These are phyloP conservation scores for Hysterangium stoloniferum DNA, from an alignment of 768 basidiomycete genomes.

Conservation along the genomic window DNA sequence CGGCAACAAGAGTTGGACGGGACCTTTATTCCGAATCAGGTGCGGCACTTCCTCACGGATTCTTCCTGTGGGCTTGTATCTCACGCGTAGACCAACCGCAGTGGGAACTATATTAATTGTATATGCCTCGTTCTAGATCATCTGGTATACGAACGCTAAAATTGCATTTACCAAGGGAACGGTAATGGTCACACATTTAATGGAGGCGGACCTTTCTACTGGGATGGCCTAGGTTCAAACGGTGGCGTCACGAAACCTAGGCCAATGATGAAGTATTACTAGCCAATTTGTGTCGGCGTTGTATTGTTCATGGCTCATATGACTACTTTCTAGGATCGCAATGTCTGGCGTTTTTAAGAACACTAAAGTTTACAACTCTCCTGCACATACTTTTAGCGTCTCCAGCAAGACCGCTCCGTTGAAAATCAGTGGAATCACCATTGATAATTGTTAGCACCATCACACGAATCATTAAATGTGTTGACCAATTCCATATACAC, in stretches of 20 bases:
- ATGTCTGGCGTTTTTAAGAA: slow-evolving; percentile 35
- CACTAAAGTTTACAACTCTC: slow-evolving; percentile 33
- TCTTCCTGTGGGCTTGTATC: no score
- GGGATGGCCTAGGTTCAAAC: slow-evolving; percentile 25
- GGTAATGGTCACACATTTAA: slow-evolving; percentile 35
- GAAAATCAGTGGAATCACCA: slow-evolving; percentile 38
- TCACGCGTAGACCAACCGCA: no score
- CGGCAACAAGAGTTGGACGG: slow-evolving; percentile 42
- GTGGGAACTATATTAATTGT: slow-evolving; percentile 42
- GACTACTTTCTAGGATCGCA: slow-evolving; percentile 16
- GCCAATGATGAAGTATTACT: slow-evolving; percentile 35
- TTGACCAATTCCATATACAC: neutral
- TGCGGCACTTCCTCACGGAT: no score
- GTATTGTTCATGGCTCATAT: neutral
- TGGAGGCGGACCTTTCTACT: slow-evolving; percentile 37
- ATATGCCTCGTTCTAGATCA: slow-evolving; percentile 13
- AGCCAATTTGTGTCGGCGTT: neutral
- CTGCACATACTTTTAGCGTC: slow-evolving; percentile 27
- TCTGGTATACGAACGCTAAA: neutral
- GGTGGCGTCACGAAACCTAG: slow-evolving; percentile 21
- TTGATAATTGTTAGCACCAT: slow-evolving; percentile 47
- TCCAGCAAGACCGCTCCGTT: slow-evolving; percentile 21
- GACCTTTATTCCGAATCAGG: slow-evolving; percentile 45
- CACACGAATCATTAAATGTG: neutral
- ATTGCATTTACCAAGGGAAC: slow-evolving; percentile 18